Conservation (phyloP, 805 yeast species). For the Kluyveromyces nonfermentans region DNA sequence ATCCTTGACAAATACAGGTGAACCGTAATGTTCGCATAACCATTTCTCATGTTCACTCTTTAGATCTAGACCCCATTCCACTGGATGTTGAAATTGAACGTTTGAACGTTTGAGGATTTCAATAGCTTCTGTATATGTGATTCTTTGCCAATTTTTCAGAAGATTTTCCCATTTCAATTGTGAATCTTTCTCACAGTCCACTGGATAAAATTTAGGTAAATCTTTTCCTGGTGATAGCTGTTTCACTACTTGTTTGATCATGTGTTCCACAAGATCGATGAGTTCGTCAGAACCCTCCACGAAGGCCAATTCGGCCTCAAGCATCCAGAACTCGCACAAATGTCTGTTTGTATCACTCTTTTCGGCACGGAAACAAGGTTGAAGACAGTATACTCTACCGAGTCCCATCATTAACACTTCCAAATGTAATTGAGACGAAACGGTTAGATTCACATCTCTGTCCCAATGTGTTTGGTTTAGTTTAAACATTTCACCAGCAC, state of each 20-base stretch:
- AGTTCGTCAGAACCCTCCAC: conserved; percentile 48
- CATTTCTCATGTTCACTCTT: conserved; percentile 87
- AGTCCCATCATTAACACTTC: conserved; percentile 72
- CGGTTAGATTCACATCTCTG: conserved; percentile 64
- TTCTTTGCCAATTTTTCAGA: conserved; percentile 49
- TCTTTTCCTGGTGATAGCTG: conserved; percentile 22
- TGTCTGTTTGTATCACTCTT: conserved; percentile 85
- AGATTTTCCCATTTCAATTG: conserved; percentile 52
- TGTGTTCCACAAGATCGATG: conserved; percentile 55
- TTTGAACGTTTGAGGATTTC: conserved; percentile 33
- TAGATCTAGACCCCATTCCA: conserved; percentile 60
- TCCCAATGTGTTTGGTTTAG: conserved; percentile 53
- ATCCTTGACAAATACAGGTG: conserved; percentile 83
- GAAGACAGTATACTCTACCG: conserved; percentile 74
- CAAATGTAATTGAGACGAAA: conserved; percentile 84
- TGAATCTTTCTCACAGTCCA: conserved; percentile 14
- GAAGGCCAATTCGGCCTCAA: conserved; percentile 83
- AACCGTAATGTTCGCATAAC: conserved; percentile 57
- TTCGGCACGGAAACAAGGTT: conserved; percentile 94
- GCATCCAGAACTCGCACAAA: conserved; percentile 93
- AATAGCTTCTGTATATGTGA: conserved; percentile 73
- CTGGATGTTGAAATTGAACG: conserved; percentile 12
- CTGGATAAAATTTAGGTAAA: conserved; percentile 10
- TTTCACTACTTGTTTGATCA: conserved; percentile 49
- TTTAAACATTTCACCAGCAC: conserved; percentile 86